A percentile compares a stretch with the other conserved stretches of the same genome.
Evolutionary conservation across 257 asterid genomes (phyloP).

Genomic region (Solanum piurae): DNA sequence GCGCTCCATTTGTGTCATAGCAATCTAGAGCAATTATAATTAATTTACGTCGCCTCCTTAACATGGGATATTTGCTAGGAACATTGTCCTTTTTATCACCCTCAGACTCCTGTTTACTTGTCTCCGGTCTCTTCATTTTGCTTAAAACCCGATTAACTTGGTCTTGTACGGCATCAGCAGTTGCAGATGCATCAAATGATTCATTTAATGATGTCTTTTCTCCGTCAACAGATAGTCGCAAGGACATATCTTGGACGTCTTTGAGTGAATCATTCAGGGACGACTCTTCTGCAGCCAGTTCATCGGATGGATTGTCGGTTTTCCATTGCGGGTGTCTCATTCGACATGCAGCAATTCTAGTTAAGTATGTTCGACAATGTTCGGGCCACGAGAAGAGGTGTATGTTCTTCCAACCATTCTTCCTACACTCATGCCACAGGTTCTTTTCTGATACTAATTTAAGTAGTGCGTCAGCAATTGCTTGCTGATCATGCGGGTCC

Average conservation of each 20-base stretch:
- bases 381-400: constrained; percentile 85
- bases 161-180: constrained; percentile 36
- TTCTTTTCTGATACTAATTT: constrained; percentile 70
- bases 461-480: constrained; percentile 58
- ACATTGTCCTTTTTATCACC: constrained; percentile 30
- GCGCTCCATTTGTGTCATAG: constrained; percentile 49
- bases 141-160: constrained; percentile 59
- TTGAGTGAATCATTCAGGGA: constrained; percentile 75
- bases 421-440: constrained; percentile 68
- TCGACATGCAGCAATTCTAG: constrained; percentile 68
- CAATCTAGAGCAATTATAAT: constrained; percentile 70
- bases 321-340: constrained; percentile 92
- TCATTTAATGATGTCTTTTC: constrained; percentile 53
- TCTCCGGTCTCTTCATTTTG: constrained; percentile 48
- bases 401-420: constrained; percentile 69
- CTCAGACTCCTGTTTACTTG: constrained; percentile 19
- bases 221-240: constrained; percentile 74
- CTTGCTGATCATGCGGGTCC: constrained; percentile 72
- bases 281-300: constrained; percentile 43
- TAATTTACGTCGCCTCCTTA: constrained; percentile 53
- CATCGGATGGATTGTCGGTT: constrained; percentile 64
- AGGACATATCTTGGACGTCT: constrained; percentile 65
- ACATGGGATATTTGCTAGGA: constrained; percentile 53
- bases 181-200: constrained; percentile 25
- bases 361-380: constrained; percentile 75